Base-by-base conservation (phyloP, 2,329 filamentous ascomycete genomes). In the Ceratocystis variospora region DNA sequence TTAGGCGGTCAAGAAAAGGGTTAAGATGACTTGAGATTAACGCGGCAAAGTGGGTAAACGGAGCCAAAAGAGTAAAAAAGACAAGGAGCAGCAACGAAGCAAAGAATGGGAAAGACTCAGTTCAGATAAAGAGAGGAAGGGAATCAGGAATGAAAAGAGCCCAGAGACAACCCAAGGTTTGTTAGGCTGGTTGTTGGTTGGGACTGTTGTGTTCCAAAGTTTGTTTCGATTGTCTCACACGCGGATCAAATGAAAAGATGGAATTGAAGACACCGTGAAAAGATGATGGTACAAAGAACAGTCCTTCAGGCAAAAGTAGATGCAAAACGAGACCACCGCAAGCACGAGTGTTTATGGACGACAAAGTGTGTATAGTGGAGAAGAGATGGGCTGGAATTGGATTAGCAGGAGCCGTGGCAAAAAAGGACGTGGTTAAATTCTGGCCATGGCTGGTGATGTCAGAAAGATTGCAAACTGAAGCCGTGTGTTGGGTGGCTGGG, bases 91-190 rank as follows among this genome's bases (percentile, higher is more conserved):
- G 55, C 55, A 37, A 59, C 31, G 55, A 59, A 55, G 22, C 19
- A 53, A 53, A 63, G 62, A 61, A 44, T 25, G 61, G 41, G 55
- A 33, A n/a, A 31, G 55, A 59, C 55, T 59, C 55, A 22, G 48
- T 19, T 53, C 7, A 59, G 55, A 59, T 17, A 37, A 59, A 59
- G 25, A 53, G 19, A 25, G 33, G 33, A 25, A 59, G 33, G 17
- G 28, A 25, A 59, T 59, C 15, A 37, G 28, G 55, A 59, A 59
- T 59, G 28, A 59, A 59, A 59, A 59, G 37, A 1, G 25, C 33
- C 55, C 55, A 53, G 22, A 53, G 22, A 53, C 6, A 53, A 5
- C 4, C 37, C 12, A 41, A 41, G 37, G 37, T 3, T 41, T 12
- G 19, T 10, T 37, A 19, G 28, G 28, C 17, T 59, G 17, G 28